Conservation (phyloP, 345 rosid species). For the Gossypium stocksii region DNA sequence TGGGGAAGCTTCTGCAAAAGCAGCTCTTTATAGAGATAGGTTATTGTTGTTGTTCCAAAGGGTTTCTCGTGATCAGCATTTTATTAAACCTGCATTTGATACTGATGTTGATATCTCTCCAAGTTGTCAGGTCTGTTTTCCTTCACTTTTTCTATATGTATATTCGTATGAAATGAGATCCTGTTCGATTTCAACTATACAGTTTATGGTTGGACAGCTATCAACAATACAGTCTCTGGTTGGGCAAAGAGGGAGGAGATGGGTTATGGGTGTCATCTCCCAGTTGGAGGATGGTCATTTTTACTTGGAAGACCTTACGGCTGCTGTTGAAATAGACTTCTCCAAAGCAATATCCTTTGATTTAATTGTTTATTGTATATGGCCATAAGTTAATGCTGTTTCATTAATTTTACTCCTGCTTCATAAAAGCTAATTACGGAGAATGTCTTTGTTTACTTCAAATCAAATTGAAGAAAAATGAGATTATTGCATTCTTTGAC, state of each 20-base stretch:
- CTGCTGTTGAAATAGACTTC: conserved; percentile 84
- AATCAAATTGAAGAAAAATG: background rate
- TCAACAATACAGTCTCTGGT: conserved; percentile 77
- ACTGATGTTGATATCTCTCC: conserved; percentile 51
- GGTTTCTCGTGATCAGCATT: conserved; percentile 73
- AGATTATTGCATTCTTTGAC: conserved; percentile 44
- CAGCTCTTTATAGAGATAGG: conserved; percentile 67
- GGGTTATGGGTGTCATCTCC: conserved; percentile 96
- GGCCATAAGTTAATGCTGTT: background rate
- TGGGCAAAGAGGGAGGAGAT: conserved; percentile 67
- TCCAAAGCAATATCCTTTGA: conserved; percentile 92
- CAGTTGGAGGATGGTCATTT: conserved; percentile 98
- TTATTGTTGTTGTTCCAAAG: conserved; percentile 72
- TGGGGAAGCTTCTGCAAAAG: conserved; percentile 75
- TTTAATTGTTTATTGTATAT: background rate
- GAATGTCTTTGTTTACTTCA: background rate
- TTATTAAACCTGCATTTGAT: conserved; percentile 70
- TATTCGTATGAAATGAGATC: too few species aligned
- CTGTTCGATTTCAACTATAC: background rate
- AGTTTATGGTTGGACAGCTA: conserved; percentile 40
- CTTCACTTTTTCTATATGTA: too few species aligned
- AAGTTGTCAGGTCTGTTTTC: conserved; percentile 57
- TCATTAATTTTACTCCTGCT: background rate
- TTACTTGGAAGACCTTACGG: conserved; percentile 84
- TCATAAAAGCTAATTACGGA: background rate